phyloP scores from a whole-genome alignment of 2,329 filamentous ascomycete genomes.

The Sporothrix humicola region DNA sequence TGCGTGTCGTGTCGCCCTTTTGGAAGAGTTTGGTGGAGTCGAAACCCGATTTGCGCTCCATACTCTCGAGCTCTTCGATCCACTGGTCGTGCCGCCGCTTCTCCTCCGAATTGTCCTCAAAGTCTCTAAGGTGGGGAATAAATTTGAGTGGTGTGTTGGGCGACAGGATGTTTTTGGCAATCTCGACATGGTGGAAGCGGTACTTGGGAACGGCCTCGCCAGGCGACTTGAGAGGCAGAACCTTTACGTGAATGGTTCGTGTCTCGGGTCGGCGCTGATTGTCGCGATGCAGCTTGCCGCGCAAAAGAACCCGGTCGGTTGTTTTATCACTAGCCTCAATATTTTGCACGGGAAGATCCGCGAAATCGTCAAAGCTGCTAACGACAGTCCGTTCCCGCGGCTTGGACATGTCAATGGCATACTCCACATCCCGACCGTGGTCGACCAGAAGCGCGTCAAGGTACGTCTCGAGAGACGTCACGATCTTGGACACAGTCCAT shows the following conservation, averaged over 20 bases:
- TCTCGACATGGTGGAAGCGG: conserved; percentile 64
- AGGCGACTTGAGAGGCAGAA: conserved; percentile 56
- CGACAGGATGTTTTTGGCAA: conserved; percentile 63
- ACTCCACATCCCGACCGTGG: conserved; percentile 54
- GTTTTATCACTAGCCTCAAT: conserved; percentile 39
- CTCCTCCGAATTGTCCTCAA: conserved; percentile 57
- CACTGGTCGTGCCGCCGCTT: conserved; percentile 61
- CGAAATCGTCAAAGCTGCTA: conserved; percentile 52
- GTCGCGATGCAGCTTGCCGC: conserved; percentile 34
- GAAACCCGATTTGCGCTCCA: conserved; percentile 64
- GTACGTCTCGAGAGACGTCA: conserved; percentile 48
- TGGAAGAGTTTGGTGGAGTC: conserved; percentile 59
- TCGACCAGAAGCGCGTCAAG: conserved; percentile 53
- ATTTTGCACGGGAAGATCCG: conserved; percentile 49
- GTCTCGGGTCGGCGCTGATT: conserved; percentile 34
- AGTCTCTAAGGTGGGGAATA: conserved; percentile 63
- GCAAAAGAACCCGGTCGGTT: not conserved
- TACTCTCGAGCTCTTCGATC: conserved; percentile 62
- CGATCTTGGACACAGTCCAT: conserved; percentile 54
- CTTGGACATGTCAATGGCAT: conserved; percentile 50
- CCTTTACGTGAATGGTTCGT: conserved; percentile 38
- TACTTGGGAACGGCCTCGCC: conserved; percentile 62
- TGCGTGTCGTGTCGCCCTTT: conserved; percentile 56
- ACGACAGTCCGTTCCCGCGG: conserved; percentile 27
- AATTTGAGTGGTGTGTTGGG: conserved; percentile 66